Percentiles rank a stretch among this genome's conserved stretches.
These are phyloP conservation scores for Jamesozyma spencerorum DNA, from an alignment of 805 yeast genomes.

Conservation along the genomic window DNA sequence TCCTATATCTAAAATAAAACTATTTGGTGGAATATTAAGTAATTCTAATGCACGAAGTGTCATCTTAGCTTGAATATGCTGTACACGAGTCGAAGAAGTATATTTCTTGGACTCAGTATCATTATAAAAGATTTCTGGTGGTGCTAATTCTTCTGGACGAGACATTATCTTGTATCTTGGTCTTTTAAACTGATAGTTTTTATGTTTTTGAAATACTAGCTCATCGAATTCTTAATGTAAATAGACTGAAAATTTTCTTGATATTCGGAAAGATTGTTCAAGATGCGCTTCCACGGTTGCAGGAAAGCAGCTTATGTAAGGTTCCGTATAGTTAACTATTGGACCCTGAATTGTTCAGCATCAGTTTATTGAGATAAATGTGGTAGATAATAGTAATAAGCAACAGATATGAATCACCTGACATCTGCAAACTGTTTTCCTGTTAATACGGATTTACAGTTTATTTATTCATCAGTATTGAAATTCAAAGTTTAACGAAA, in stretches of 20 bases:
- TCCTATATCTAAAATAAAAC: slow-evolving; percentile 80
- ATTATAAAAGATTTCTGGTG: slow-evolving; percentile 91
- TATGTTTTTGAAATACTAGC: neutral
- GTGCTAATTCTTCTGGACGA: slow-evolving; percentile 93
- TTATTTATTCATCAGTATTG: no score
- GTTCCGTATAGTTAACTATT: no score
- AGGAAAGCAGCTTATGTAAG: no score
- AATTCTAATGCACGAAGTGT: slow-evolving; percentile 87
- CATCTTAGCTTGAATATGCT: slow-evolving; percentile 97
- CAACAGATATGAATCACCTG: no score
- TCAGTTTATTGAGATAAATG: no score
- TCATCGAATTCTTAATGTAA: slow-evolving; percentile 1
- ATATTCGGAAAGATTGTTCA: no score
- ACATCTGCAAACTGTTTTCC: no score
- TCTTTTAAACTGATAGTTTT: neutral
- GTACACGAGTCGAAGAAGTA: slow-evolving; percentile 91
- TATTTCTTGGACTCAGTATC: slow-evolving; percentile 84
- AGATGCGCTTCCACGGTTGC: no score
- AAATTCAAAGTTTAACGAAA: no score
- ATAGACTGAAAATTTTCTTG: neutral
- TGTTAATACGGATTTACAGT: no score
- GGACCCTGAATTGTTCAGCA: no score
- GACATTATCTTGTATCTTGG: slow-evolving; percentile 57
- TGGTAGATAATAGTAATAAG: no score
- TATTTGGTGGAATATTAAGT: slow-evolving; percentile 57